Percentiles rank a stretch among this genome's conserved stretches.
Conservation (phyloP, 495 filamentous ascomycete genomes). For the Talaromyces wortmannii region DNA sequence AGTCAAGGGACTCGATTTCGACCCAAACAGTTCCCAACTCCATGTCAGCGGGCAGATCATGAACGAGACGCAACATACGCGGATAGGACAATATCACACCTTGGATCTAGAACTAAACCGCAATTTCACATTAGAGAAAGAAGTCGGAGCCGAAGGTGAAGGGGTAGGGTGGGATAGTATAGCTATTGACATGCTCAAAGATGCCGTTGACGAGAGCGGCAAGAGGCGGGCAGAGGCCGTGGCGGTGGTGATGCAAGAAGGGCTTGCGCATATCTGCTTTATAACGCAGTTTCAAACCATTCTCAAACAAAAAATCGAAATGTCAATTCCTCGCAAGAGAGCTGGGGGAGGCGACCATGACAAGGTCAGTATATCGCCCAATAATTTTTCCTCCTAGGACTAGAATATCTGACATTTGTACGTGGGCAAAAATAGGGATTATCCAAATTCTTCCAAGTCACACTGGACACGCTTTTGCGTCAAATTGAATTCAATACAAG, state of each 20-base stretch:
- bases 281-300: slow-evolving; percentile 90
- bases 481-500: slow-evolving; percentile 66
- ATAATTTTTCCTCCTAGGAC: not conserved
- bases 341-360: slow-evolving; percentile 56
- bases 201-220: slow-evolving; percentile 69
- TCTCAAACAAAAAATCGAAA: slow-evolving; percentile 80
- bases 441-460: slow-evolving; percentile 73
- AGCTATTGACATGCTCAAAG: slow-evolving; percentile 67
- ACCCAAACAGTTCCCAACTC: slow-evolving; percentile 72
- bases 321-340: slow-evolving; percentile 74
- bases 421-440: slow-evolving; percentile 42
- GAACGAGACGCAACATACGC: slow-evolving; percentile 77
- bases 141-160: slow-evolving; percentile 30
- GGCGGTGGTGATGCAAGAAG: slow-evolving; percentile 92
- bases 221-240: slow-evolving; percentile 66
- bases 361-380: slow-evolving; percentile 33
- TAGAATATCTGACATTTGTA: slow-evolving; percentile 6
- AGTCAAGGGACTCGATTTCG: slow-evolving; percentile 84
- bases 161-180: slow-evolving; percentile 86
- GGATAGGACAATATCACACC: slow-evolving; percentile 81
- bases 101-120: slow-evolving; percentile 83
- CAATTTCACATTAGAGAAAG: slow-evolving; percentile 78
- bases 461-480: slow-evolving; percentile 65
- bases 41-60: slow-evolving; percentile 79
- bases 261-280: slow-evolving; percentile 85